Base-by-base conservation (phyloP, 176 grass and related monocot species). In the Tuctoria greenei region DNA sequence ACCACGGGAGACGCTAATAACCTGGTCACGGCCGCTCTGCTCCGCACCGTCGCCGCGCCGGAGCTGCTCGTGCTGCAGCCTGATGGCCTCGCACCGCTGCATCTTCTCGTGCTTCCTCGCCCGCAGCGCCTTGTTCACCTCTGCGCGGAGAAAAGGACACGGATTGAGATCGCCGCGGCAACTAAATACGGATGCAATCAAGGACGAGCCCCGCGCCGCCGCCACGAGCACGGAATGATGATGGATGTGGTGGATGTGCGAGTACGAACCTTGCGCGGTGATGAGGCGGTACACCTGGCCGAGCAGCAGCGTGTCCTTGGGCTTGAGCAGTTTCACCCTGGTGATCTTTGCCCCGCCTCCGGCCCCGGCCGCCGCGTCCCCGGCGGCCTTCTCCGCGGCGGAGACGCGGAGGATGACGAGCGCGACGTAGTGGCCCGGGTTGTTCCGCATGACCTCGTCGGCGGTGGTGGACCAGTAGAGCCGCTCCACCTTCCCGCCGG, bases 261-360 rank as follows among this genome's bases (percentile, higher is more conserved):
- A 4, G 15, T 0, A 31, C 31, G 16, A 76, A 99, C 96, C 96
- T 95, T 99, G 87, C 16, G 96, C 66, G 75, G 96, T 90, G 72
- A 99, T 95, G 66, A 99, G 89, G 47, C 89, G 81, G 69, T 99
- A 99, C 60, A 95, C 89, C 81, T 95, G 96, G 41, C 96, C 96
- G 50, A 92, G 92, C 11, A 90, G 54, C 28, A 99, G 92, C 70
- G 71, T 82, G 72, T 99, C 96, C 77, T 95, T 99, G 46, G 96
- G 87, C 82, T 99, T 99, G 73, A 99, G 92, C 34, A 99, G 81
- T 68, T 92, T 92, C 61, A 95, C 96, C 39, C 96, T 64, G 35
- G 96, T 99, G 64, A 95, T 60, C 50, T 84, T 90, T 6, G 80
- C 87, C 0, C 76, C 58, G 17, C 79, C 82, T 0, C 62, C 73